These are phyloP conservation scores for Penicillium palitans DNA, from an alignment of 2,329 filamentous ascomycete species.

Conservation along the genomic window DNA sequence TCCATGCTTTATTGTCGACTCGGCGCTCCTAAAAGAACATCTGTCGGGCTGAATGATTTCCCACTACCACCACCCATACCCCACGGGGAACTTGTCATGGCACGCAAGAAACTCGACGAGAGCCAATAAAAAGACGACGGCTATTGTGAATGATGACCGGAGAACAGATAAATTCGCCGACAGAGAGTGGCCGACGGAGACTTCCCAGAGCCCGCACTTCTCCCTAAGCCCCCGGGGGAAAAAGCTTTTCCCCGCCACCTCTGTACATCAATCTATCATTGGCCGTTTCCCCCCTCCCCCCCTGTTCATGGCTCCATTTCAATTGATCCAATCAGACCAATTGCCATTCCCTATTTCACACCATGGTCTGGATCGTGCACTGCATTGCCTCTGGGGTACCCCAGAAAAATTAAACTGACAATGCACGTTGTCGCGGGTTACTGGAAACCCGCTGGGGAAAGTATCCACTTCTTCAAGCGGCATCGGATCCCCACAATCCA, in stretches of 20 bases:
- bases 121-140: not conserved
- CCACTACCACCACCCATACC: slow-evolving; percentile 6
- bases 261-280: slow-evolving; percentile 6
- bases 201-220: not conserved
- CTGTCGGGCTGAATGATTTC: slow-evolving; percentile 18
- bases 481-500: slow-evolving; percentile 1
- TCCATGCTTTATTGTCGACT: not conserved
- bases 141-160: not conserved
- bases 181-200: not conserved
- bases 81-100: slow-evolving; percentile 4
- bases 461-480: slow-evolving; percentile 2
- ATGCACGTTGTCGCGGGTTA: not conserved
- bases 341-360: not conserved
- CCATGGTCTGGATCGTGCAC: slow-evolving; percentile 5
- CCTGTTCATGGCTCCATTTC: slow-evolving; percentile 8
- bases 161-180: not conserved
- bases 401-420: slow-evolving; percentile 7
- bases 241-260: slow-evolving; percentile 31
- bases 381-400: slow-evolving; percentile 13
- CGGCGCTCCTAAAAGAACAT: not conserved
- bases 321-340: slow-evolving; percentile 12
- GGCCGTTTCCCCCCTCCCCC: slow-evolving; percentile 2
- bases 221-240: slow-evolving; percentile 15
- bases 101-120: not conserved
- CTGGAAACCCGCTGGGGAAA: not conserved